Evolutionary conservation across 1,284 basidiomycete genomes (phyloP).

Genomic region (Ganoderma meredithae): DNA sequence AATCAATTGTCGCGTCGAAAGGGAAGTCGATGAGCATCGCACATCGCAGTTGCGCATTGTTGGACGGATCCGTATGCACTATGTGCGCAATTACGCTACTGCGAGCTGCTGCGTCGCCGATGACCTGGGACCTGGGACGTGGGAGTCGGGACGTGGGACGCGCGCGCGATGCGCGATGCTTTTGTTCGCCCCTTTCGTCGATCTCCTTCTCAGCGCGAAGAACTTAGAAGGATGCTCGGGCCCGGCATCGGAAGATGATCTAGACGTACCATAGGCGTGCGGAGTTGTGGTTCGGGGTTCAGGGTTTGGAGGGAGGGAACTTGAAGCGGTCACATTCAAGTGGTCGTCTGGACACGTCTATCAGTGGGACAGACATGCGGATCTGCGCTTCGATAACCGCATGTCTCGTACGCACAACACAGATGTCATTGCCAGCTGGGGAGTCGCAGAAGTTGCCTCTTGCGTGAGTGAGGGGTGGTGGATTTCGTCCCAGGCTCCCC

Average conservation of each 20-base stretch:
- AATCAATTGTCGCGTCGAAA: constrained; percentile 2
- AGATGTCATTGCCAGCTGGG: background rate
- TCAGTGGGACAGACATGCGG: background rate
- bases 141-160: constrained; percentile 4
- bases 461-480: background rate
- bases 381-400: background rate
- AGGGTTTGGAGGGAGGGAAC: background rate
- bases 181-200: constrained; percentile 15
- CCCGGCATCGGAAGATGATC: background rate
- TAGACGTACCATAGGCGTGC: no score
- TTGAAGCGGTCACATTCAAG: no score
- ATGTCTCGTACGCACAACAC: background rate
- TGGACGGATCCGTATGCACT: background rate
- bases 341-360: background rate
- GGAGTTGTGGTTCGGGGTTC: background rate
- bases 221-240: background rate
- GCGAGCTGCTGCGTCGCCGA: no score
- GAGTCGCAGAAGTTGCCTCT: background rate
- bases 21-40: background rate
- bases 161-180: background rate
- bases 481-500: background rate
- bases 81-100: no score
- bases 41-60: background rate
- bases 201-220: background rate
- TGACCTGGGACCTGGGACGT: no score